phyloP scores from a whole-genome alignment of 2,329 filamentous ascomycete genomes.

The Juglanconis sp. region DNA sequence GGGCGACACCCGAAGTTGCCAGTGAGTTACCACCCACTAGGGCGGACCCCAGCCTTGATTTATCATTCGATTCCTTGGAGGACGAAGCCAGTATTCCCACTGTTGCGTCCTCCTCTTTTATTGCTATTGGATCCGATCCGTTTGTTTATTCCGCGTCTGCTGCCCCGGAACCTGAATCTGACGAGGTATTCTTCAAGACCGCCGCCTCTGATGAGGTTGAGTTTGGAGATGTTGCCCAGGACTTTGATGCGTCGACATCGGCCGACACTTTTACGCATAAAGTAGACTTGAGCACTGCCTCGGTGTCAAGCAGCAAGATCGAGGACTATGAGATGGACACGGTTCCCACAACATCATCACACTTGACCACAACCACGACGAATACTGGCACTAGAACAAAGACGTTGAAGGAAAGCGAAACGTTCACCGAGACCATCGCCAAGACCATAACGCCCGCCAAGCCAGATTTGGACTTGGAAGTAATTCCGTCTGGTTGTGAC shows the following conservation, averaged over 20 bases:
- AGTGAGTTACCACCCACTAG: conserved; percentile 15
- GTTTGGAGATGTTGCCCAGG: not conserved
- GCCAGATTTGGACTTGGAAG: not conserved
- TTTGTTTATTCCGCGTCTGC: conserved; percentile 2
- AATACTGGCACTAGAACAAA: not conserved
- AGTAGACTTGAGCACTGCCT: too few species aligned
- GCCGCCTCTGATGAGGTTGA: not conserved
- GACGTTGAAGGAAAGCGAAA: conserved; percentile 17
- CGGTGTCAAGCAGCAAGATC: not conserved
- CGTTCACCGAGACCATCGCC: conserved; percentile 26
- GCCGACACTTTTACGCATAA: not conserved
- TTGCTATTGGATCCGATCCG: conserved; percentile 6
- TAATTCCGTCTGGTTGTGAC: not conserved
- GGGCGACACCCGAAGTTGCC: conserved; percentile 1
- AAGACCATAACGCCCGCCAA: not conserved
- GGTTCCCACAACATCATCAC: not conserved
- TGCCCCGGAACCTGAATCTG: conserved; percentile 11
- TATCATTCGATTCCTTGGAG: not conserved
- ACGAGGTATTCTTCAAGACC: conserved; percentile 12
- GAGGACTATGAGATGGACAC: not conserved
- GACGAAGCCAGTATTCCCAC: not conserved
- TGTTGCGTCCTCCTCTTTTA: not conserved
- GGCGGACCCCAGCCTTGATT: conserved; percentile 16
- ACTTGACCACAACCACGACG: not conserved
- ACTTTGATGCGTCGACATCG: not conserved